Percentiles rank a stretch among this genome's conserved stretches.
Conservation (phyloP, 2,329 filamentous ascomycete species). For the Canariomyces notabilis region DNA sequence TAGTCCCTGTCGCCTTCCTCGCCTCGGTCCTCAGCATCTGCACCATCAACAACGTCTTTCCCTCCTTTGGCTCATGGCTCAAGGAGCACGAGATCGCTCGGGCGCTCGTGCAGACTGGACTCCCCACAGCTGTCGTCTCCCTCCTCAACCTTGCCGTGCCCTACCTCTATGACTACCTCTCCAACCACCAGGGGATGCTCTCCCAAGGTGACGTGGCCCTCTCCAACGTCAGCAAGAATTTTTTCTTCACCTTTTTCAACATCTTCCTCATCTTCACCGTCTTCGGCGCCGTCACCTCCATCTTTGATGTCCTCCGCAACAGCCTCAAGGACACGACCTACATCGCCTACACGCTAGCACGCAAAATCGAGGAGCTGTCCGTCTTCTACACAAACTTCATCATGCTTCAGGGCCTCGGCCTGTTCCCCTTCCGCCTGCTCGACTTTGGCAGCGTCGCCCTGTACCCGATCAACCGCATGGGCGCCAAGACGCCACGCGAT, state of each 20-base stretch:
- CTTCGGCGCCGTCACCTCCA: slow-evolving; percentile 74
- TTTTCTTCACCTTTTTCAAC: slow-evolving; percentile 99
- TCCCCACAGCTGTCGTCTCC: slow-evolving; percentile 81
- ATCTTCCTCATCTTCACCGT: slow-evolving; percentile 93
- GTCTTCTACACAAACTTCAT: slow-evolving; percentile 93
- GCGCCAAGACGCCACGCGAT: slow-evolving; percentile 83
- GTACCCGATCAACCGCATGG: slow-evolving; percentile 73
- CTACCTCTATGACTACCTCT: slow-evolving; percentile 90
- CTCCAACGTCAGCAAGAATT: slow-evolving; percentile 95
- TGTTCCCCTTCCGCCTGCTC: slow-evolving; percentile 87
- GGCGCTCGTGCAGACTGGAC: slow-evolving; percentile 77
- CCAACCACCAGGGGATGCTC: slow-evolving; percentile 88
- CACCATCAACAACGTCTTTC: slow-evolving; percentile 69
- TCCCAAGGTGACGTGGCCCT: slow-evolving; percentile 92
- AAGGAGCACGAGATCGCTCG: slow-evolving; percentile 62
- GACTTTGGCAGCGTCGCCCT: slow-evolving; percentile 82
- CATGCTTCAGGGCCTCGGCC: slow-evolving; percentile 85
- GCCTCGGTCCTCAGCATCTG: slow-evolving; percentile 77
- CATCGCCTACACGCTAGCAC: slow-evolving; percentile 70
- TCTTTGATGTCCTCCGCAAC: slow-evolving; percentile 66
- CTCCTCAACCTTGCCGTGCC: slow-evolving; percentile 85
- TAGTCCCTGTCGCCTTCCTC: slow-evolving; percentile 72
- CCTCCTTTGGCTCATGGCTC: slow-evolving; percentile 63
- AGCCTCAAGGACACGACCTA: slow-evolving; percentile 73
- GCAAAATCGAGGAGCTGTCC: slow-evolving; percentile 67